These are phyloP conservation scores for Coprinopsis strossmayeri DNA, from an alignment of 768 basidiomycete species.

Conservation along the genomic window DNA sequence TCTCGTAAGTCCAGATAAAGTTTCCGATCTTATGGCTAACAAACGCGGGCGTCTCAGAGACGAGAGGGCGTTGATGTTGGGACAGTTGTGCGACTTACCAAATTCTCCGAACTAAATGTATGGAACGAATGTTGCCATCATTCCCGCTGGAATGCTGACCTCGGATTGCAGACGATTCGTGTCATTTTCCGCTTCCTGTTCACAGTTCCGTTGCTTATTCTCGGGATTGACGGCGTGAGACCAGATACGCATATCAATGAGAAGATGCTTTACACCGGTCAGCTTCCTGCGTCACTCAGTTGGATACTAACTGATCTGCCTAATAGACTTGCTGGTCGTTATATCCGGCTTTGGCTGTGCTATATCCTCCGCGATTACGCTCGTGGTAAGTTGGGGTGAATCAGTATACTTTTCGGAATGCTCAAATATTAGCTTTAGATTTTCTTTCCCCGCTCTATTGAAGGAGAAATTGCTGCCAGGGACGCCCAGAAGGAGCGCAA, in stretches of 20 bases:
- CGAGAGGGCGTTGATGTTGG: conserved; percentile 53
- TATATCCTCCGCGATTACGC: conserved; percentile 68
- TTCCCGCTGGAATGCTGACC: conserved; percentile 1
- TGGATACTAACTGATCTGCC: neutral
- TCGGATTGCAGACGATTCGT: conserved; percentile 48
- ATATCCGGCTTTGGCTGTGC: conserved; percentile 52
- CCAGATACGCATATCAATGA: conserved; percentile 61
- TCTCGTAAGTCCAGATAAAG: conserved; percentile 46
- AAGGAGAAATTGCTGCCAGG: conserved; percentile 51
- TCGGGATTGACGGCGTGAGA: conserved; percentile 63
- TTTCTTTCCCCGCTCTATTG: conserved; percentile 77
- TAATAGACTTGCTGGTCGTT: conserved; percentile 52
- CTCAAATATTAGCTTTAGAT: conserved; percentile 37
- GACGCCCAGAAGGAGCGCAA: conserved; percentile 39
- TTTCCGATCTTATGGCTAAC: neutral
- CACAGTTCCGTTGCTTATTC: conserved; percentile 53
- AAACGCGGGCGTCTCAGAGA: too few species aligned
- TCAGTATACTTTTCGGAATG: neutral
- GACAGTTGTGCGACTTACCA: conserved; percentile 68
- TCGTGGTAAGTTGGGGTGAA: conserved; percentile 49
- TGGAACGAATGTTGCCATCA: conserved; percentile 18
- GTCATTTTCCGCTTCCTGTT: conserved; percentile 71
- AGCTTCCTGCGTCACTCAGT: conserved; percentile 3
- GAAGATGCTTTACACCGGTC: conserved; percentile 48
- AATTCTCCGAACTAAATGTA: conserved; percentile 80